Evolutionary conservation across 73 alveolate genomes (phyloP), one percentile per base, ranked within the genome.

Genomic region (Breviolum minutum): DNA sequence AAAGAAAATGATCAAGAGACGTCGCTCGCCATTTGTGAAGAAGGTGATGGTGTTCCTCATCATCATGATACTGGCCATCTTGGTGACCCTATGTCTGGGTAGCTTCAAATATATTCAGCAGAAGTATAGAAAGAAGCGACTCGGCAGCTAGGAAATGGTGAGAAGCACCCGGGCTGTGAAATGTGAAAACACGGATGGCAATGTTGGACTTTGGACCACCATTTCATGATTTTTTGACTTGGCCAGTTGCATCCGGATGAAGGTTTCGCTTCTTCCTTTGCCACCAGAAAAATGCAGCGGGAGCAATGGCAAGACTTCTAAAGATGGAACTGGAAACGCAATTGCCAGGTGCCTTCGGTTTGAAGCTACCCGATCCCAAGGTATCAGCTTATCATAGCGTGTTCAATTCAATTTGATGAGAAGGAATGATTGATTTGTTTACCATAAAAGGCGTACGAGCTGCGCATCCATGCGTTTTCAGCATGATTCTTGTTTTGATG

Each of bases 311-410:
- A 2, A 29, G 95, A 22, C 73, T 88, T 7, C n/a, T 88, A 70
- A 88, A 88, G 95, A 88, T 88, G 95, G 95, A 88, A 60, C 85
- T 88, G 71, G 95, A 88, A 66, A 26, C 8, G 14, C 88, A 10
- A 29, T 63, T 74, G 84, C 84, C 84, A 10, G 84, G 84, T 48
- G 29, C 84, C 20, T 11, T 5, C 30, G 62, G 81, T 17, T 27
- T 7, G 66, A 22, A 8, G 63, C 26, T 71, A 71, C 4, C 32
- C 81, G 13, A n/a, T 1, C 19, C 30, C 1, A 11, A 71, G 81
- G 29, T 3, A 40, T n/a, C n/a, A n/a, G n/a, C n/a, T n/a, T n/a
- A 40, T 2, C 54, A 40, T 3, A 40, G 54, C 54, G 0, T 40
- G 54, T 40, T 40, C 54, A 40, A 40, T 40, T 40, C 54, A 40